phyloP scores from a whole-genome alignment of 2,329 filamentous ascomycete species.

The Ciborinia camelliae region DNA sequence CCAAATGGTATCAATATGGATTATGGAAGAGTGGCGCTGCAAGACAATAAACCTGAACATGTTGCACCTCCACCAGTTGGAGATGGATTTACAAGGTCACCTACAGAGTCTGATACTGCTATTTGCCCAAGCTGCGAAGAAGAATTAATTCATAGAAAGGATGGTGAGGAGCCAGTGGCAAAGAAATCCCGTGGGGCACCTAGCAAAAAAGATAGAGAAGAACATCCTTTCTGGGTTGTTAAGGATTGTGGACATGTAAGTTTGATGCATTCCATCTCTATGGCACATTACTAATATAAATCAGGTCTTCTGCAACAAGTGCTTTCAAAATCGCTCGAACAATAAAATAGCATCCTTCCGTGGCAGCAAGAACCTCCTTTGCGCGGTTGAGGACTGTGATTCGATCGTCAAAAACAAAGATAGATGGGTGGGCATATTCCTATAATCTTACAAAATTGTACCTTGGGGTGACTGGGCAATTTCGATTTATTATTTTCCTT shows the following conservation, averaged over 20 bases:
- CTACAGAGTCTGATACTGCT: constrained; percentile 66
- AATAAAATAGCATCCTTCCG: constrained; percentile 2
- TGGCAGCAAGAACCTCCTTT: constrained; percentile 37
- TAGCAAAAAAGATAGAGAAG: constrained; percentile 51
- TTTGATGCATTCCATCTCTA: constrained; percentile 26
- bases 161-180: constrained; percentile 37
- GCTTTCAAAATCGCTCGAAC: constrained; percentile 52
- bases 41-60: constrained; percentile 33
- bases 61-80: constrained; percentile 50
- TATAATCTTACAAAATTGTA: constrained; percentile 23
- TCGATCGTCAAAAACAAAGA: constrained; percentile 52
- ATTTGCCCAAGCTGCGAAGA: constrained; percentile 84
- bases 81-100: constrained; percentile 77
- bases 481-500: neutral
- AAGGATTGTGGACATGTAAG: constrained; percentile 89
- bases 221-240: constrained; percentile 88
- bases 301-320: constrained; percentile 61
- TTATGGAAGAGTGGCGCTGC: constrained; percentile 30
- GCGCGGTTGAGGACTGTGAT: constrained; percentile 55
- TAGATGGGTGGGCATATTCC: constrained; percentile 60
- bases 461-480: neutral
- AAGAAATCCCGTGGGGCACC: constrained; percentile 47
- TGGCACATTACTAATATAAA: constrained; percentile 27
- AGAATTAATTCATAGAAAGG: constrained; percentile 70
- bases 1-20: constrained; percentile 34